Base-by-base conservation (phyloP, 805 yeast genomes). In the Metschnikowia arizonensis region DNA sequence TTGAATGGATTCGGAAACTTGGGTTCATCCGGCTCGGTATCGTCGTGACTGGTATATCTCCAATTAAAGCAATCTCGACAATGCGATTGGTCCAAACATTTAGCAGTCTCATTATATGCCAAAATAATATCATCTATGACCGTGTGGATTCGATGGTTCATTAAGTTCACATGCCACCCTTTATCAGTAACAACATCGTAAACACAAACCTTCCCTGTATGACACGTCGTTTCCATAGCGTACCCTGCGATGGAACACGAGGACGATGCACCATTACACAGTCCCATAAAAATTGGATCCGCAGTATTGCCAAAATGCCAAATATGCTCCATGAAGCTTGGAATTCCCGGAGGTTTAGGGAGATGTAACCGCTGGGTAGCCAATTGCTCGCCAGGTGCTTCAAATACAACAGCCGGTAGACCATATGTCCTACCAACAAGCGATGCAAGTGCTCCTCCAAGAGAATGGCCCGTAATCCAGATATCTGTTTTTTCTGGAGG, bases 281-380 rank as follows among this genome's bases (percentile, higher is more conserved):
- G 90, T 0, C 99, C 99, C 91, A 90, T 85, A 58, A 75, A 93
- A 1, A 93, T 87, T 1, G 99, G 99, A 62, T 93, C 99, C 0
- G 97, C 98, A 1, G 93, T 93, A 62, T 93, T 91, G 2, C 99
- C 99, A 60, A 93, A 69, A 61, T 93, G 97, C 95, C 95, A 93
- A 8, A 93, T 78, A 52, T 87, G 83, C 57, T 90, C 97, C 65
- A 79, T 68, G 56, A 82, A 78, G 6, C 70, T 65, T 0, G 96
- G 90, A 11, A 87, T 61, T 1, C 96, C 96, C 0, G 99, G 99
- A 1, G 98, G 95, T 68, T 78, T 76, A 0, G 99, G 99, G 40
- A 93, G 73, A 65, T 90, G 97, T 37, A 93, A 71, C 54, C 99
- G 75, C 55, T 75, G 75, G 0, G 93, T 78, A 1, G 99, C 93